Evolutionary conservation across 176 grass and related monocot species (phyloP), one percentile per base, ranked within the genome.

Genomic region (Neostapfia colusana): DNA sequence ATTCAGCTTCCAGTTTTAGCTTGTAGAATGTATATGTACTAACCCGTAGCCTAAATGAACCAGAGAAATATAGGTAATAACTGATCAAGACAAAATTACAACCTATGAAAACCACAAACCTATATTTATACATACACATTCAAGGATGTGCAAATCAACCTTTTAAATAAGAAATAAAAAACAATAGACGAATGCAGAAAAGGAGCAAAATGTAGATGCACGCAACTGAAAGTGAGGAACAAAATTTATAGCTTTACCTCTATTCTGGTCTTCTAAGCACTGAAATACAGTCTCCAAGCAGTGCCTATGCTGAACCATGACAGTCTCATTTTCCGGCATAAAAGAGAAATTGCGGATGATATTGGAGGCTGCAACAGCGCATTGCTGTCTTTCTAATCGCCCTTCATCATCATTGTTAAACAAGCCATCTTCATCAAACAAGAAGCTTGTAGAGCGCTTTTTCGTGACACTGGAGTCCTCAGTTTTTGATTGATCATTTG

Each of bases 341-440:
- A 99, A 99, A 88, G 95, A 95, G 61, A 99, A 95, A 81, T 99
- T 99, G 21, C 95, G 89, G 73, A 99, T 92, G 73, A 99, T 90
- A 88, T 99, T 99, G 12, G 95, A 99, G 61, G 89, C 89, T 79
- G 91, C 91, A 78, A 99, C 73, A 70, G 95, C 95, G 51, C 95
- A 95, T 43, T 90, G 85, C 74, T 99, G 95, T 66, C 83, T 95
- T 87, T 95, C 95, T 69, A 82, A 69, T 13, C 89, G 82, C 1
- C 91, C 95, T 86, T 95, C 95, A 72, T 99, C 95, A 84, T 99
- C 87, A 48, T 88, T 66, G 74, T 99, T 99, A 70, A 99, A 99
- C 65, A 99, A 86, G 41, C 95, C 89, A 77, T 95, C 95, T 80
- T 99, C 91, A 61, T 95, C 87, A 81, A 94, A 90, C 87, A 71